Base-by-base conservation (phyloP, 2,329 filamentous ascomycete species). In the Aspergillus phoenicis region DNA sequence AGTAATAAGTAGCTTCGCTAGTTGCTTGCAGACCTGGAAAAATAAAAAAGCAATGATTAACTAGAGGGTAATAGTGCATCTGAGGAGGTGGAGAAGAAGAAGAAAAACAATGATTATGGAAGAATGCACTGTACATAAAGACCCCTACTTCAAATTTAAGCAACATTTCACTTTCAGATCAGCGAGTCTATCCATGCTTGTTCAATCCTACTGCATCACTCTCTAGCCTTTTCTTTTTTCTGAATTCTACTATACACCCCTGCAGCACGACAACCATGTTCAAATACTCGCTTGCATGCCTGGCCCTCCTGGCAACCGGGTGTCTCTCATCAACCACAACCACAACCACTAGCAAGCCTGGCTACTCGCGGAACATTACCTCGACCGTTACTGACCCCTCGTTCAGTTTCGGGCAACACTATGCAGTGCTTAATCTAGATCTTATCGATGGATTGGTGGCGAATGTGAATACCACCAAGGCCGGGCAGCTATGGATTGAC, bases 361-460 rank as follows among this genome's bases (percentile, higher is more conserved):
- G 52, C 3, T 54, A 39, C 24, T 43, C 52, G 5, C 17, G 24
- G 5, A 45, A 15, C n/a, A 54, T 54, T 8, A 39, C 52, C 26
- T 28, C 38, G 24, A 54, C 52, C 20, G 52, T 54, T 8, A 54
- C 24, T 20, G 22, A 43, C 4, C 8, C 38, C 24, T 54, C 52
- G 10, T 28, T 54, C 24, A 43, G 36, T n/a, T 54, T 54, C 38
- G 52, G 52, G 15, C 20, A 54, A 10, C 38, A 54, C 26, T 54
- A 54, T 22, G 52, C 52, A 2, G 52, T 54, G 52, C 26, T 54
- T 6, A 54, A 54, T 41, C 52, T 54, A 8, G 52, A 54, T 28
- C 24, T 54, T 5, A 41, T 54, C 52, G n/a, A 54, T 43, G 36
- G 17, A 2, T 4, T 54, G 13, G 52, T 54, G 4, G 38, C 36